Base-by-base conservation (phyloP, 768 basidiomycete species). In the Sutorius australiensis region DNA sequence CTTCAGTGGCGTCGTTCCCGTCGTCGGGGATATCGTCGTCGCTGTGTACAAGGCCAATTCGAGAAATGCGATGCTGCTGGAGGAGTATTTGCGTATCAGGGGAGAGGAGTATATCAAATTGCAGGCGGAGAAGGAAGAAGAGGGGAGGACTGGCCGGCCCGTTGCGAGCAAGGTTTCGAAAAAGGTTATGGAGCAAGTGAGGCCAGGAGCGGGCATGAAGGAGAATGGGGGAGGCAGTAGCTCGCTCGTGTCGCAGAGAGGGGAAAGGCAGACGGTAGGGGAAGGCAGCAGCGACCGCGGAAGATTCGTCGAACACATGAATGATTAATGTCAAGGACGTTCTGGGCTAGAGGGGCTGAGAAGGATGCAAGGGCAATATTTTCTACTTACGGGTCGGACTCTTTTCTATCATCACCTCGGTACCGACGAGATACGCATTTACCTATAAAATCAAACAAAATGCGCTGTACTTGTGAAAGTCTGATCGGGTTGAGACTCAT, bases 21-120 rank as follows among this genome's bases (percentile, higher is more conserved):
- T 87, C 39, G 75, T 81, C 3, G 94, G 94, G 4, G 91, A 94
- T 68, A 59, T 97, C 27, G 62, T 84, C 1, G 70, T 94, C 33
- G 92, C 89, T 2, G 69, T 80, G 3, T 95, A 75, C 77, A 95
- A 93, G 66, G 84, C 92, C 17, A 98, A 98, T 69, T 88, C 85
- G 14, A 78, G 95, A 55, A 97, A 98, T 62, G 94, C 92, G 11
- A 80, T 80, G 6, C 72, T 97, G 44, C 75, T 98, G 43, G 92
- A 95, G 64, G 91, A 93, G 67, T 93, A 81, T 68, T 71, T 97
- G 49, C 78, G 86, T 33, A 75, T 90, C 30, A 77, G 94, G 41
- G 92, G 89, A 0, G 83, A 87, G 51, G 84, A 89, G 62, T 83
- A 77, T 62, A 65, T 92, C 45, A 83, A 77, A 64, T 58, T 77